Evolutionary conservation across 2,329 filamentous ascomycete species (phyloP).

Genomic region (Coleophoma cylindrospora): DNA sequence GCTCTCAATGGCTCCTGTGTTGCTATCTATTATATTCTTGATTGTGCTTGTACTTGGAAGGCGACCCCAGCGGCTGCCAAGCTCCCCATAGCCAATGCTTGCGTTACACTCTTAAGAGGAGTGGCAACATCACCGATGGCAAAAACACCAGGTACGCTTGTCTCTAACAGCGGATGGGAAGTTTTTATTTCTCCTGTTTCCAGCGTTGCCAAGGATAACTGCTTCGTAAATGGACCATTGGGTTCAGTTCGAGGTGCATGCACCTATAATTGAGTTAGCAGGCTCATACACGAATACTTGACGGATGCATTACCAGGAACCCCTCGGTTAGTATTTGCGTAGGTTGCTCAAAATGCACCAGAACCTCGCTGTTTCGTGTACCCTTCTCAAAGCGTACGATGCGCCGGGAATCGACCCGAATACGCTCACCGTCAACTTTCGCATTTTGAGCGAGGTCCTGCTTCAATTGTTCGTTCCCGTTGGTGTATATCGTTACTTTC

Average conservation of each 20-base stretch:
- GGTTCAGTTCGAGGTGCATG: constrained; percentile 35
- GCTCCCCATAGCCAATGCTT: constrained; percentile 4
- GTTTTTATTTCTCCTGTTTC: too few species aligned
- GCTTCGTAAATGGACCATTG: constrained; percentile 37
- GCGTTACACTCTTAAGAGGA: constrained; percentile 9
- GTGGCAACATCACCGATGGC: constrained; percentile 44
- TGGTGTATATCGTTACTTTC: constrained; percentile 44
- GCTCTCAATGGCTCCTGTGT: too few species aligned
- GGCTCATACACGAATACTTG: neutral
- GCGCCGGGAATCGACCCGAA: neutral
- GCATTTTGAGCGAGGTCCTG: neutral
- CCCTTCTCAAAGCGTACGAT: neutral
- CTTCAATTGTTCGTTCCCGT: constrained; percentile 28
- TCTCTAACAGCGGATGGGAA: too few species aligned
- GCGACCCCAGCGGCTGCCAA: neutral
- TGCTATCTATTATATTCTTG: too few species aligned
- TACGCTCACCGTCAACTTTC: neutral
- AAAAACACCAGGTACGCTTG: constrained; percentile 45
- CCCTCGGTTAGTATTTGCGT: constrained; percentile 33
- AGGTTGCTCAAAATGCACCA: constrained; percentile 11
- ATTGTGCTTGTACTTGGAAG: constrained; percentile 1
- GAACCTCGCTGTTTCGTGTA: constrained; percentile 33
- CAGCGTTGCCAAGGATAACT: constrained; percentile 39
- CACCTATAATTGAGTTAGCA: constrained; percentile 25
- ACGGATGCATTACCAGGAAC: neutral